These are phyloP conservation scores for Rhododendron ferrugineum DNA, from an alignment of 148 eudicot genomes.

Conservation along the genomic window DNA sequence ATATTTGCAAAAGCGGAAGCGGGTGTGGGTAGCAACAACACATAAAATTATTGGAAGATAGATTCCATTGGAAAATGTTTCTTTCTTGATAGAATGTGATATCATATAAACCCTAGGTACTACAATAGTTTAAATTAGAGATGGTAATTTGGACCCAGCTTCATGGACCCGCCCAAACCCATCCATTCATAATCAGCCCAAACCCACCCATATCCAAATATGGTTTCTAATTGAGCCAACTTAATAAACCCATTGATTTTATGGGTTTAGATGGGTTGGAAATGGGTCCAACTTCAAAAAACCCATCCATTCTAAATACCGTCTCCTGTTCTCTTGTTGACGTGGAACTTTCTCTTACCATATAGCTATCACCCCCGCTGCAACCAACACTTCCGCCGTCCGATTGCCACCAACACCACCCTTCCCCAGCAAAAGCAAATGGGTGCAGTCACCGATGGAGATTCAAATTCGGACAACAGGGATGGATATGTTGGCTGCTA, in stretches of 20 bases:
- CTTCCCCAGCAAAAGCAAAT: conserved; percentile 46
- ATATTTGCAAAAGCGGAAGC: background rate
- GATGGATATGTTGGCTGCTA: conserved; percentile 77
- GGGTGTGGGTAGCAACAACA: background rate
- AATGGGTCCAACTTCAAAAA: too few relatives aligned
- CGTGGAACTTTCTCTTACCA: too few relatives aligned
- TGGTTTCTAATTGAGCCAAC: too few relatives aligned
- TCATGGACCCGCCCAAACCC: too few relatives aligned
- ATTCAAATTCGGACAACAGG: conserved; percentile 79
- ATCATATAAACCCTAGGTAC: background rate
- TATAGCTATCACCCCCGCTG: conserved; percentile 35
- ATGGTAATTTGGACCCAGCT: too few relatives aligned
- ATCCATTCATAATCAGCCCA: too few relatives aligned
- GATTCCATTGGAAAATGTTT: background rate
- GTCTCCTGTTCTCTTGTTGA: too few relatives aligned
- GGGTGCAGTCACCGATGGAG: conserved; percentile 89
- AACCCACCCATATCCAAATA: too few relatives aligned
- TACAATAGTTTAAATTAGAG: background rate
- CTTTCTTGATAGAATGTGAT: background rate
- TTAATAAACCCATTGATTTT: too few relatives aligned
- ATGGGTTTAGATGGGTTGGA: too few relatives aligned
- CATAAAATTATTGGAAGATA: background rate
- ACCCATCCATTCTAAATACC: too few relatives aligned
- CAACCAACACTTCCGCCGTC: conserved; percentile 48
- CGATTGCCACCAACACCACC: conserved; percentile 4